Percentiles rank a stretch among this genome's conserved stretches.
phyloP scores from a whole-genome alignment of 805 yeast genomes.

The Allodekkera sacchari region DNA sequence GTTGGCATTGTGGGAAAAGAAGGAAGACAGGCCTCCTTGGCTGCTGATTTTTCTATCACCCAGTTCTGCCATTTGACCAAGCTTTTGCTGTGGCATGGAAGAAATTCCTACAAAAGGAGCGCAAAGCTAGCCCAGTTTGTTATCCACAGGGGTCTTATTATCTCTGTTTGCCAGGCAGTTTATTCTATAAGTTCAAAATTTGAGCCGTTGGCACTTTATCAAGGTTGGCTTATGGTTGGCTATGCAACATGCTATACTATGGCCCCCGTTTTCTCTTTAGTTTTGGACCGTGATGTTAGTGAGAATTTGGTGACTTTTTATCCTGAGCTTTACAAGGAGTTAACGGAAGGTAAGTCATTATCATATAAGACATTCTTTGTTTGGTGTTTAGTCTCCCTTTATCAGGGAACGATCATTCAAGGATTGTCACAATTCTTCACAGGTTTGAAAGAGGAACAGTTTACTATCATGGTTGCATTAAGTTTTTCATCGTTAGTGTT shows the following conservation, averaged over 20 bases:
- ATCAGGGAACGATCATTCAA: slow-evolving; percentile 85
- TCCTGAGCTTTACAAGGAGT: slow-evolving; percentile 91
- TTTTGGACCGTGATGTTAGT: slow-evolving; percentile 83
- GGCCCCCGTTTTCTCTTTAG: slow-evolving; percentile 95
- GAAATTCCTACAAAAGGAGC: slow-evolving; percentile 92
- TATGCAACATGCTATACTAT: slow-evolving; percentile 95
- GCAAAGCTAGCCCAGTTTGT: slow-evolving; percentile 94
- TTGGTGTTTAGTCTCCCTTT: slow-evolving; percentile 86
- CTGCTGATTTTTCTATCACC: slow-evolving; percentile 92
- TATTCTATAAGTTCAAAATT: slow-evolving; percentile 78
- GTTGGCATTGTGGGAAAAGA: slow-evolving; percentile 99
- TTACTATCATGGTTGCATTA: slow-evolving; percentile 74
- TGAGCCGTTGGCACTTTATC: slow-evolving; percentile 90
- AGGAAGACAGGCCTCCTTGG: slow-evolving; percentile 93
- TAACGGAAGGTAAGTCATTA: slow-evolving; percentile 79
- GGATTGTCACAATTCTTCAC: slow-evolving; percentile 71
- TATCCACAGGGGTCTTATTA: slow-evolving; percentile 90
- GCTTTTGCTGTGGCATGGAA: slow-evolving; percentile 91
- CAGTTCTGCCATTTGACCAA: slow-evolving; percentile 87
- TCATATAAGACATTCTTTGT: slow-evolving; percentile 83
- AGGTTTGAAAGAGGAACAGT: slow-evolving; percentile 45
- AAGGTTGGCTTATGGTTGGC: slow-evolving; percentile 98
- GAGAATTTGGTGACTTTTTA: slow-evolving; percentile 82
- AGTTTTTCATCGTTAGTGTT: slow-evolving; percentile 72
- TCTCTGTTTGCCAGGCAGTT: slow-evolving; percentile 92